Base-by-base conservation (phyloP, 495 filamentous ascomycete genomes). In the Podospora pseudoanserina region DNA sequence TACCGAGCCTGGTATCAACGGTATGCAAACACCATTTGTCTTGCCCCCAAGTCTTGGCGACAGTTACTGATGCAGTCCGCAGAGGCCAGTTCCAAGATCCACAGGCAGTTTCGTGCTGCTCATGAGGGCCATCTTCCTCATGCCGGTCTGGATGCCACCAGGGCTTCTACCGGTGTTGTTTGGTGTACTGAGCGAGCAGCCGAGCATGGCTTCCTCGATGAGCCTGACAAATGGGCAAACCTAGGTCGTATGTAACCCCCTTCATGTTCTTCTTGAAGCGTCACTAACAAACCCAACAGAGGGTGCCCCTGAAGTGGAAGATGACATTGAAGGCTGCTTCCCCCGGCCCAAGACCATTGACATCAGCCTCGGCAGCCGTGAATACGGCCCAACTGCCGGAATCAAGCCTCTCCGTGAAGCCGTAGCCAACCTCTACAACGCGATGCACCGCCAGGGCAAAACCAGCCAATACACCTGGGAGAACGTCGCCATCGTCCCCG, bases 401-500 rank as follows among this genome's bases (percentile, higher is more conserved):
- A 97, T 97, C 84, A 96, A 91, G 84, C 88, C 91, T 26, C 83
- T 98, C 66, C 85, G 94, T 63, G 89, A 91, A 68, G 94, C 94
- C 16, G 92, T 98, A n/a, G 94, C 94, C 39, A 85, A 87, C 63
- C 85, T 98, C 67, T 98, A 98, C 83, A 97, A 98, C 74, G 89
- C 87, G 74, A 92, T 96, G 78, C 93, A 97, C 74, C 88, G 94
- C 57, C 82, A 94, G 79, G 92, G 91, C 67, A 93, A 95, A 80
- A 81, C 84, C n/a, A 94, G 90, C 76, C 84, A 96, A 79, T 97
- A 98, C 76, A 93, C 90, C n/a, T 97, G 92, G 90, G 94, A 97
- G 81, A 97, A 98, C 79, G 94, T 97, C n/a, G 93, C 91, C 79
- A 96, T 98, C 75, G 94, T 98, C 4, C 94, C 94, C 55, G 94